These are phyloP conservation scores for Salvia miltiorrhiza DNA, from an alignment of 257 asterid genomes.

Conservation along the genomic window DNA sequence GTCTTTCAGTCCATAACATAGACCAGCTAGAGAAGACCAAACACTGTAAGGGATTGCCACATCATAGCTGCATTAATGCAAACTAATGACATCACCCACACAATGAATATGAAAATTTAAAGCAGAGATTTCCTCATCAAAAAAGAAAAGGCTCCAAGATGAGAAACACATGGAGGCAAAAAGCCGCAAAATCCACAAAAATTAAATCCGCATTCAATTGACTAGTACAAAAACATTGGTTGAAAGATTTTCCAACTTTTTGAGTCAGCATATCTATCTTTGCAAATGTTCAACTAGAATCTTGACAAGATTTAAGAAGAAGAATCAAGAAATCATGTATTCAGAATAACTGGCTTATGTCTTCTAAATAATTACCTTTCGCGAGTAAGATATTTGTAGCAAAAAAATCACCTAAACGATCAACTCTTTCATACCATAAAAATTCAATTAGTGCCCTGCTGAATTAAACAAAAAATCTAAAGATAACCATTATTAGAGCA, in stretches of 20 bases:
- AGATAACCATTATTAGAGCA: neutral
- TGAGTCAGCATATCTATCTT: neutral
- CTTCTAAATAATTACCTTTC: neutral
- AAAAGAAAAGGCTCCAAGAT: neutral
- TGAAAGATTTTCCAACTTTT: constrained; percentile 8
- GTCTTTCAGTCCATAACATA: constrained; percentile 8
- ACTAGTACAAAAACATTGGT: neutral
- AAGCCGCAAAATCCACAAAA: neutral
- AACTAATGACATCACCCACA: neutral
- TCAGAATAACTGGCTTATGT: neutral
- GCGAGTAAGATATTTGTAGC: neutral
- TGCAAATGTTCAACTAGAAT: neutral
- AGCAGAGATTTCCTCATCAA: neutral
- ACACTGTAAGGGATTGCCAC: neutral
- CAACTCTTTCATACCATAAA: constrained; percentile 13
- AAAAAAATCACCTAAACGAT: neutral
- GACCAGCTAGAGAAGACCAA: neutral
- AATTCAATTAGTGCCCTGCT: neutral
- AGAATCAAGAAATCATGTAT: neutral
- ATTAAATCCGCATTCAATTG: neutral
- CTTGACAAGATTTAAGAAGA: neutral
- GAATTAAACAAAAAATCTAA: constrained; percentile 4
- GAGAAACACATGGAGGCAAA: neutral
- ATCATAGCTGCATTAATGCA: neutral
- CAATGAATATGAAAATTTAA: neutral